A percentile compares a stretch with the other conserved stretches of the same genome.
phyloP scores from a whole-genome alignment of 2,329 filamentous ascomycete genomes.

The Periconia digitata region DNA sequence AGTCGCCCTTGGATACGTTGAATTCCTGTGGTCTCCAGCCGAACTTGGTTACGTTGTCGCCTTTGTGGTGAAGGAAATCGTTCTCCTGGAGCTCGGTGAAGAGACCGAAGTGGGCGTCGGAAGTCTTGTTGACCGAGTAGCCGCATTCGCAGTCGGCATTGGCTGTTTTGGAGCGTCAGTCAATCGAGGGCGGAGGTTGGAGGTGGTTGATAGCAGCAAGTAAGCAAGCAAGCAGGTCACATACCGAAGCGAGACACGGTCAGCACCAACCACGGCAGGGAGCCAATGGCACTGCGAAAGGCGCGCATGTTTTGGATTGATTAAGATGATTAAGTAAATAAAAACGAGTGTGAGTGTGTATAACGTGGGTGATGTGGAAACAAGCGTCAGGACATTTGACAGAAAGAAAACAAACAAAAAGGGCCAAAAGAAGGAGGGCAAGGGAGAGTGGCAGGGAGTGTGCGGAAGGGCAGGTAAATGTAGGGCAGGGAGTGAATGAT shows the following conservation, averaged over 20 bases:
- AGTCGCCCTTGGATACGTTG: slow-evolving; percentile 60
- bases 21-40: slow-evolving; percentile 71
- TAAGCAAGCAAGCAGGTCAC: slow-evolving; percentile 11
- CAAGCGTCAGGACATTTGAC: too few relatives aligned
- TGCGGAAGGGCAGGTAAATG: too few relatives aligned
- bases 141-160: slow-evolving; percentile 69
- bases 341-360: slow-evolving; percentile 23
- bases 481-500: too few relatives aligned
- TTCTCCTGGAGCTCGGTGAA: slow-evolving; percentile 73
- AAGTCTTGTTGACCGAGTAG: slow-evolving; percentile 60
- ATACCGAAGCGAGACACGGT: slow-evolving; percentile 34
- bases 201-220: neutral
- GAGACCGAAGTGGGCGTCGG: slow-evolving; percentile 45
- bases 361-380: too few relatives aligned
- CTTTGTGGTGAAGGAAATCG: slow-evolving; percentile 65
- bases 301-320: slow-evolving; percentile 15
- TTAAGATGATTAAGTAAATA: slow-evolving; percentile 11
- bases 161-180: slow-evolving; percentile 20
- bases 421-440: slow-evolving; percentile 3
- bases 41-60: slow-evolving; percentile 45
- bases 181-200: neutral
- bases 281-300: slow-evolving; percentile 20
- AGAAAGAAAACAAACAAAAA: slow-evolving; percentile 3
- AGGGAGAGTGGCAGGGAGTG: neutral
- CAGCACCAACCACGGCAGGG: slow-evolving; percentile 32